Evolutionary conservation across 257 asterid species (phyloP).

Genomic region (Verbascum thapsus): DNA sequence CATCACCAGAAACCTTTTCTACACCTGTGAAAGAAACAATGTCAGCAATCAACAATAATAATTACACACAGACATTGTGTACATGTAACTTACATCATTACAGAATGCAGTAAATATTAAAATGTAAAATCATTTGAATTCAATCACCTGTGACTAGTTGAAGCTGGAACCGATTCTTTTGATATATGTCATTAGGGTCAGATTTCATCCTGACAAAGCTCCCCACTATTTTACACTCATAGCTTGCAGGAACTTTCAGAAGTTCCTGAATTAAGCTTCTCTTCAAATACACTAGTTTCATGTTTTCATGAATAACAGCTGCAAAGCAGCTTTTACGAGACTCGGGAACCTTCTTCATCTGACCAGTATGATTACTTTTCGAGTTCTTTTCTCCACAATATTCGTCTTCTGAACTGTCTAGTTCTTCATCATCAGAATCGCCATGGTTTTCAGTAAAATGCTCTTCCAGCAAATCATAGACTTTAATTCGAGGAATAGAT

Average conservation of each 20-base stretch:
- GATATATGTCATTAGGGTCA: conserved; percentile 74
- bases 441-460: conserved; percentile 78
- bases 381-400: conserved; percentile 35
- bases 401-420: conserved; percentile 61
- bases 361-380: conserved; percentile 29
- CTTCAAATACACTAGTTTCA: conserved; percentile 71
- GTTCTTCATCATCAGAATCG: conserved; percentile 62
- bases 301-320: conserved; percentile 67
- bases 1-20: conserved; percentile 47
- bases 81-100: not conserved
- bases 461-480: conserved; percentile 66
- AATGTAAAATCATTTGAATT: conserved; percentile 16
- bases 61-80: not conserved
- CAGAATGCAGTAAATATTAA: conserved; percentile 15
- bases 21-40: conserved; percentile 51
- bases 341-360: conserved; percentile 45
- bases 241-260: conserved; percentile 56
- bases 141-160: conserved; percentile 77
- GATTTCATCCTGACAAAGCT: conserved; percentile 85
- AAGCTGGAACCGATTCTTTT: conserved; percentile 76
- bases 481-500: conserved; percentile 49
- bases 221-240: conserved; percentile 62
- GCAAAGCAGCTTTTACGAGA: conserved; percentile 75
- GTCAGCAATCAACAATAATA: conserved; percentile 21
- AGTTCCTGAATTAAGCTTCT: conserved; percentile 71